Conservation (phyloP, 73 alveolate species). For the Paramecium tetraurelia region DNA sequence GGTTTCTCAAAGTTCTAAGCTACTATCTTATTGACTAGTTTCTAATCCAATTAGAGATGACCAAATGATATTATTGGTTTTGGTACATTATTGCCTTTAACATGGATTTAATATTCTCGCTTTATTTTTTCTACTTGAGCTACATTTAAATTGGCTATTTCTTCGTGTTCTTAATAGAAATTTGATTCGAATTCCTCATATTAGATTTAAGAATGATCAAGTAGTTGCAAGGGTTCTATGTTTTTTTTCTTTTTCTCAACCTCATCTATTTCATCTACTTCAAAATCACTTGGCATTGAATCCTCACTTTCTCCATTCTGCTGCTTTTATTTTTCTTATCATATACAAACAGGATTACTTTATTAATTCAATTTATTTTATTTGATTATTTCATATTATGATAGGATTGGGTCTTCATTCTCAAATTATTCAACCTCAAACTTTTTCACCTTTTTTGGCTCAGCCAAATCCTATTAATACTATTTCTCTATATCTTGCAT, state of each 20-base stretch:
- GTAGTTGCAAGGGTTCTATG: constrained; percentile 57
- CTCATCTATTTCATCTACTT: constrained; percentile 51
- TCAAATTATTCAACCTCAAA: constrained; percentile 49
- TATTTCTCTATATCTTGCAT: constrained; percentile 51
- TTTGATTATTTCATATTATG: constrained; percentile 44
- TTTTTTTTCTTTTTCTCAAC: constrained; percentile 59
- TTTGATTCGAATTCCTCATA: constrained; percentile 78
- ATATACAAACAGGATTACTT: not conserved
- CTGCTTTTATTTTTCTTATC: constrained; percentile 6
- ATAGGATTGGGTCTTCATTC: constrained; percentile 52
- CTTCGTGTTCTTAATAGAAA: constrained; percentile 88
- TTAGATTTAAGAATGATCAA: constrained; percentile 82
- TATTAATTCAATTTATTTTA: not conserved
- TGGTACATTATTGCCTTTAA: constrained; percentile 83
- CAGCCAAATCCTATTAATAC: constrained; percentile 25
- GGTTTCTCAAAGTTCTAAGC: constrained; percentile 73
- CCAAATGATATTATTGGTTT: constrained; percentile 74
- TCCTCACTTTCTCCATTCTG: not conserved
- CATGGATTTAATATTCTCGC: constrained; percentile 70
- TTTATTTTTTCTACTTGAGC: constrained; percentile 74
- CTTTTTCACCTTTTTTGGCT: constrained; percentile 22
- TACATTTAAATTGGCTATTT: constrained; percentile 68
- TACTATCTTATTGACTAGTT: constrained; percentile 62
- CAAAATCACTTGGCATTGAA: constrained; percentile 48
- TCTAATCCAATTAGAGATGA: constrained; percentile 62